Conservation (phyloP, 805 yeast genomes). For the Isabelozyma gotoi region DNA sequence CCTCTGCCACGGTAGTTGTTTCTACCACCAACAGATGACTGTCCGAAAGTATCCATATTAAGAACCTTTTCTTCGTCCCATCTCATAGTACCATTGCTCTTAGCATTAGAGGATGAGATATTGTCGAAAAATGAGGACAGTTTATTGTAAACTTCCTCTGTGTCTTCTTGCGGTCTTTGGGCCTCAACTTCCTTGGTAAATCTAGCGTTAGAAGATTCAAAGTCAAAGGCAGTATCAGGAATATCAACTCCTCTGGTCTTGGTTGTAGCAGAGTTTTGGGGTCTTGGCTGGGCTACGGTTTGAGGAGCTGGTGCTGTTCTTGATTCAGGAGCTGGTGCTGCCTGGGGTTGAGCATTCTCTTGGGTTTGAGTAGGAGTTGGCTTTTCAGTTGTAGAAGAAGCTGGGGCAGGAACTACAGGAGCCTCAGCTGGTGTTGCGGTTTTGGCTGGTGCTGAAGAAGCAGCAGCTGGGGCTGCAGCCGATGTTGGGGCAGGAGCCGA, state of each 20-base stretch:
- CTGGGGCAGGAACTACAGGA: slow-evolving; percentile 6
- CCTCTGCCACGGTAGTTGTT: slow-evolving; percentile 47
- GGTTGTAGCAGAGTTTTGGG: slow-evolving; percentile 6
- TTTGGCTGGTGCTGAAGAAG: slow-evolving; percentile 1
- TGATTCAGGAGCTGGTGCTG: slow-evolving; percentile 11
- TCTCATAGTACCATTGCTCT: slow-evolving; percentile 45
- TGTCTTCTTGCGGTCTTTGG: slow-evolving; percentile 28
- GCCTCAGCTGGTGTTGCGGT: neutral
- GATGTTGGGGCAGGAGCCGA: slow-evolving; percentile 7
- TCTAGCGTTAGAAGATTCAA: slow-evolving; percentile 70
- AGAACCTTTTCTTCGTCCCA: slow-evolving; percentile 73
- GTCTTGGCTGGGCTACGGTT: slow-evolving; percentile 14
- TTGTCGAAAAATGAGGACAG: slow-evolving; percentile 86
- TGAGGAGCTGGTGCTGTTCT: slow-evolving; percentile 7
- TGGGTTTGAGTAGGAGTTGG: slow-evolving; percentile 4
- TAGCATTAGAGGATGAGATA: slow-evolving; percentile 66
- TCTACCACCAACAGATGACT: slow-evolving; percentile 51
- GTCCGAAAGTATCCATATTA: slow-evolving; percentile 84
- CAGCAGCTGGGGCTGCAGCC: slow-evolving; percentile 9
- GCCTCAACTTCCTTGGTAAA: slow-evolving; percentile 52
- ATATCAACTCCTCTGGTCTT: slow-evolving; percentile 26
- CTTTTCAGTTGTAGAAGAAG: slow-evolving; percentile 1
- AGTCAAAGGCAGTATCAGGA: slow-evolving; percentile 69
- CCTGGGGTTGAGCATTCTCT: slow-evolving; percentile 5
- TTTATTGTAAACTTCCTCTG: slow-evolving; percentile 58